These are phyloP conservation scores for Centrapalus pauciflorus DNA, from an alignment of 129 eudicot genomes.

Conservation along the genomic window DNA sequence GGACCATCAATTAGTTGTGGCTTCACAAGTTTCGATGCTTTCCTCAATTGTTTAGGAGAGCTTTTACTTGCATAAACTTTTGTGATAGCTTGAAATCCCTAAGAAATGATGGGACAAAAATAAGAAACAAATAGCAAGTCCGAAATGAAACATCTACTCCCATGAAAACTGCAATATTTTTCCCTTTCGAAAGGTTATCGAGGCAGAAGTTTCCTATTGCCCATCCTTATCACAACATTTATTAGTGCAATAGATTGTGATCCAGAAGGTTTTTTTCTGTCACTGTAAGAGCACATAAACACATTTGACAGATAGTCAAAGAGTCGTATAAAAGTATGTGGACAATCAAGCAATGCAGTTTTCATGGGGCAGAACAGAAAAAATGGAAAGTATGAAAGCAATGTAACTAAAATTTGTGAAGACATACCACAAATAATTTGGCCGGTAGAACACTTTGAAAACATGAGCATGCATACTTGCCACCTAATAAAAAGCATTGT, in stretches of 20 bases:
- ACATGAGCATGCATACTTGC: slow-evolving; percentile 3
- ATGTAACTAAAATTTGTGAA: not conserved
- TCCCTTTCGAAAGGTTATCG: too few species aligned
- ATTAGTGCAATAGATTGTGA: not conserved
- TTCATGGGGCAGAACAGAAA: not conserved
- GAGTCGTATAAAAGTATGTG: not conserved
- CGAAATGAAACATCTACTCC: not conserved
- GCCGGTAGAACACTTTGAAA: not conserved
- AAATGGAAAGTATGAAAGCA: not conserved
- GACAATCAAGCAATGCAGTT: not conserved
- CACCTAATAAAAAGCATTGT: slow-evolving; percentile 20
- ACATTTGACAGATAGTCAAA: slow-evolving; percentile 9
- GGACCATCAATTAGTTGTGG: slow-evolving; percentile 25
- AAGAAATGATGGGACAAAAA: not conserved
- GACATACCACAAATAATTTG: slow-evolving; percentile 17
- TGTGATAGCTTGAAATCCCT: slow-evolving; percentile 32
- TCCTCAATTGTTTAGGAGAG: slow-evolving; percentile 43
- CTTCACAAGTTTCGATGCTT: slow-evolving; percentile 22
- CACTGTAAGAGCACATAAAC: not conserved
- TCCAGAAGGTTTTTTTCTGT: not conserved
- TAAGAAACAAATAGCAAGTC: not conserved
- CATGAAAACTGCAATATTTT: not conserved
- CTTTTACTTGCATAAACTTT: slow-evolving; percentile 54
- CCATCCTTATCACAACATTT: not conserved
- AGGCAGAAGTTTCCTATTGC: not conserved